Percentiles rank a stretch among this genome's conserved stretches.
phyloP scores from a whole-genome alignment of 768 basidiomycete genomes.

The Pleurotus citrinopileatus region DNA sequence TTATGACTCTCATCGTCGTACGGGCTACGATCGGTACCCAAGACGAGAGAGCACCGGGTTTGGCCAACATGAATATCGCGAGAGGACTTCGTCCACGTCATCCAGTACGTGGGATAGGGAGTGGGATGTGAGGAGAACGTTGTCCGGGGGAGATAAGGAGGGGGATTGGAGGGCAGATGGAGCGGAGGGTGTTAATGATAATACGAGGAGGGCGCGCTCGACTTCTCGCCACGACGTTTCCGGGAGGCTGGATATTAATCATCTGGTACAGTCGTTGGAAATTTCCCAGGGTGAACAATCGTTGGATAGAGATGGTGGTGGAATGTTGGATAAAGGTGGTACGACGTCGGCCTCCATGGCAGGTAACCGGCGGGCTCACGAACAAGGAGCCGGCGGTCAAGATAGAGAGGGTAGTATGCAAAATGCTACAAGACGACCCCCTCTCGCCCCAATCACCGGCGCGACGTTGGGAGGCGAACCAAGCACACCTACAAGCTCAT shows the following conservation, averaged over 20 bases:
- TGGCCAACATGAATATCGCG: neutral
- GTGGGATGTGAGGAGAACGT: no score
- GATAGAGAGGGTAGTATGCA: neutral
- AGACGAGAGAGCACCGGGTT: neutral
- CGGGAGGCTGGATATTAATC: neutral
- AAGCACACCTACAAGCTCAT: neutral
- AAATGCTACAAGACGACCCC: neutral
- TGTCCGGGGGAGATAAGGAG: neutral
- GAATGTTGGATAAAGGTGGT: constrained; percentile 1
- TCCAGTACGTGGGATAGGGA: neutral
- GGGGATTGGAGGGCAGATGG: neutral
- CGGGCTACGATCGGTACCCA: no score
- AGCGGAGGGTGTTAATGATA: neutral
- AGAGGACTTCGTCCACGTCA: neutral
- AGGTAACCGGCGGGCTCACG: no score
- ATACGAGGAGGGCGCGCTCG: neutral
- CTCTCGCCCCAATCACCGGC: neutral
- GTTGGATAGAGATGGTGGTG: neutral
- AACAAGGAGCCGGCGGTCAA: no score
- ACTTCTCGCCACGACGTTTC: neutral
- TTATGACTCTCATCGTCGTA: neutral
- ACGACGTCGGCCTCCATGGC: neutral
- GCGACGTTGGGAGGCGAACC: neutral
- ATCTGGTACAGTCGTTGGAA: neutral
- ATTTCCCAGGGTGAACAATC: neutral